phyloP scores from a whole-genome alignment of 306 rosid species.

The Gleditsia sinensis region DNA sequence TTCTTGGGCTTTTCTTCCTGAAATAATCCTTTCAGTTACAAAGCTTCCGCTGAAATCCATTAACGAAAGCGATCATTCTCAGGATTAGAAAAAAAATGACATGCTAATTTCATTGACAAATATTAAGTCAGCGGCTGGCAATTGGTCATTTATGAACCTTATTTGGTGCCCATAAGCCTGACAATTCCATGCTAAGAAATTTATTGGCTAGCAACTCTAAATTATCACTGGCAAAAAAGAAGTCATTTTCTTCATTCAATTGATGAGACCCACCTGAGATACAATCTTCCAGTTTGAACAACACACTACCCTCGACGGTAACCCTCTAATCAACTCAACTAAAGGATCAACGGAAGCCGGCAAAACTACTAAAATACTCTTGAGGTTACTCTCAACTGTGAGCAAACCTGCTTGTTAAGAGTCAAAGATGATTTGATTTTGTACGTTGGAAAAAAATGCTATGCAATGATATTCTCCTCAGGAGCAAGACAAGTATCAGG shows the following conservation, averaged over 20 bases:
- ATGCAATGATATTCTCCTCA: conserved; percentile 47
- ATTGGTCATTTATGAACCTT: neutral
- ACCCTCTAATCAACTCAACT: conserved; percentile 52
- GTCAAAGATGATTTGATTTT: conserved; percentile 56
- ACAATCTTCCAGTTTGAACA: conserved; percentile 60
- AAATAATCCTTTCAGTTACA: neutral
- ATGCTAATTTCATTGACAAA: neutral
- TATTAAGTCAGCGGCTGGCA: neutral
- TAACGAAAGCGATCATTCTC: neutral
- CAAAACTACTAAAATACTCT: conserved; percentile 43
- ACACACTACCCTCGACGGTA: conserved; percentile 47
- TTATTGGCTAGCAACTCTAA: neutral
- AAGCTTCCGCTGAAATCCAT: neutral
- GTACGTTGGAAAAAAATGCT: conserved; percentile 51
- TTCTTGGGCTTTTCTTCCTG: neutral
- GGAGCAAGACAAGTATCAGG: conserved; percentile 31
- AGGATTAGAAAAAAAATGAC: neutral
- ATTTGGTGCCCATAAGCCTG: neutral
- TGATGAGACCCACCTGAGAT: conserved; percentile 52
- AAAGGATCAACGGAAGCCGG: conserved; percentile 51
- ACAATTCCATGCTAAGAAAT: neutral
- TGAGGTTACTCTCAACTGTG: conserved; percentile 57
- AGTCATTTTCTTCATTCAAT: conserved; percentile 47
- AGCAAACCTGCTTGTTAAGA: conserved; percentile 48
- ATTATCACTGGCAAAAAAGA: conserved; percentile 18